Conservation (phyloP, 2,329 filamentous ascomycete species). For the Fusarium succisae region DNA sequence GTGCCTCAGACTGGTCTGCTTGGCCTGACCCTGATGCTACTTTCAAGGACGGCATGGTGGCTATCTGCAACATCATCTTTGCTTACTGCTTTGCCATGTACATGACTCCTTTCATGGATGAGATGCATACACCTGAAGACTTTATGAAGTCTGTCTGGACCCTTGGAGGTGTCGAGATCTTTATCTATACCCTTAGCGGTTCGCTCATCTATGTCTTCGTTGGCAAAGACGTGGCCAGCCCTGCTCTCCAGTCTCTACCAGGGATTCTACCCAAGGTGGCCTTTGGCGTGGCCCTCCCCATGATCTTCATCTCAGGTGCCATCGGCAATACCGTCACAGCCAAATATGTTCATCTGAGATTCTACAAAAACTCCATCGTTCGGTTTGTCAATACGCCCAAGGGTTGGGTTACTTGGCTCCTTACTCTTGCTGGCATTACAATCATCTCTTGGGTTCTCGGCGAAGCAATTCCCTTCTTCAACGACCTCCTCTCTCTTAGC, state of each 20-base stretch:
- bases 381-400: slow-evolving; percentile 36
- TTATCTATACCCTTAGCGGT: slow-evolving; percentile 70
- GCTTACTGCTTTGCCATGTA: slow-evolving; percentile 65
- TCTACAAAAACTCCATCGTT: slow-evolving; percentile 32
- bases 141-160: slow-evolving; percentile 61
- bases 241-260: slow-evolving; percentile 70
- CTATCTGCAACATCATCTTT: slow-evolving; percentile 72
- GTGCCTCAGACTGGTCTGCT: slow-evolving; percentile 46
- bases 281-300: slow-evolving; percentile 65
- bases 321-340: slow-evolving; percentile 61
- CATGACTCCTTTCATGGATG: slow-evolving; percentile 57
- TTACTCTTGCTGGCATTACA: slow-evolving; percentile 65
- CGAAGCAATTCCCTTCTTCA: slow-evolving; percentile 77
- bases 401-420: slow-evolving; percentile 62
- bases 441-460: slow-evolving; percentile 55
- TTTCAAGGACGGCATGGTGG: slow-evolving; percentile 63
- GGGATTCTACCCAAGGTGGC: slow-evolving; percentile 53
- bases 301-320: slow-evolving; percentile 74
- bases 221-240: slow-evolving; percentile 67
- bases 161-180: slow-evolving; percentile 66
- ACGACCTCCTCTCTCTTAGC: slow-evolving; percentile 65
- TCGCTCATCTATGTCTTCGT: slow-evolving; percentile 73
- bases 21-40: slow-evolving; percentile 52
- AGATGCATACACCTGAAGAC: slow-evolving; percentile 55
- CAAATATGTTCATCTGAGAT: slow-evolving; percentile 49